Percentiles rank a stretch among this genome's conserved stretches.
Evolutionary conservation across 2,329 filamentous ascomycete species (phyloP).

Genomic region (Calonectria pseudoturangicola): DNA sequence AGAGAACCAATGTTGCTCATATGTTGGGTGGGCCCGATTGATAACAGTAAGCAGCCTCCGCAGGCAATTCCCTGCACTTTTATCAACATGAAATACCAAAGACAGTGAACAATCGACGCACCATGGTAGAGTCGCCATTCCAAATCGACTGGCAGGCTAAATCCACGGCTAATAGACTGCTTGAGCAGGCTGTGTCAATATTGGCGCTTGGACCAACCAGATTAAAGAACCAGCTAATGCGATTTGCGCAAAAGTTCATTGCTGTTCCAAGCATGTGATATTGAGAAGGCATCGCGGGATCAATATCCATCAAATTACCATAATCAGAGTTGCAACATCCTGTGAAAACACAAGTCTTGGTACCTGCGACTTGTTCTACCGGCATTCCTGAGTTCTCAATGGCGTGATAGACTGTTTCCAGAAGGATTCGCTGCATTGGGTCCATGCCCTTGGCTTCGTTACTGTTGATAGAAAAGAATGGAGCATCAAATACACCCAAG

Average conservation of each 20-base stretch:
- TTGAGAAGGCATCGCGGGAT: slow-evolving; percentile 51
- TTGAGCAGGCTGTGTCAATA: slow-evolving; percentile 47
- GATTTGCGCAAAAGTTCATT: slow-evolving; percentile 61
- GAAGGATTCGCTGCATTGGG: slow-evolving; percentile 59
- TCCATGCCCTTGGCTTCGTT: slow-evolving; percentile 55
- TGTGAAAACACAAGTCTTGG: slow-evolving; percentile 59
- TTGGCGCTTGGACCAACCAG: slow-evolving; percentile 44
- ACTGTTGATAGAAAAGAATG: slow-evolving; percentile 9
- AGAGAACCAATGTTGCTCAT: slow-evolving; percentile 68
- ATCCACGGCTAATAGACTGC: slow-evolving; percentile 43
- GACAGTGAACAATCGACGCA: neutral
- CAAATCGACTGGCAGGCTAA: slow-evolving; percentile 59
- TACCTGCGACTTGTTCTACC: slow-evolving; percentile 53
- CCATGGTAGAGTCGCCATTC: slow-evolving; percentile 58
- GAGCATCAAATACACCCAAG: neutral
- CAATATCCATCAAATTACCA: slow-evolving; percentile 54
- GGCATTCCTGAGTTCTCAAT: slow-evolving; percentile 61
- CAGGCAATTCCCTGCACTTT: slow-evolving; percentile 52
- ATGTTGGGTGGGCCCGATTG: slow-evolving; percentile 36
- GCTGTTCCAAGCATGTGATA: slow-evolving; percentile 57
- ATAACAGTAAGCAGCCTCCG: slow-evolving; percentile 45
- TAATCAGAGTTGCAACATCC: slow-evolving; percentile 63
- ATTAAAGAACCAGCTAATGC: slow-evolving; percentile 62
- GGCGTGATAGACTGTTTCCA: slow-evolving; percentile 59
- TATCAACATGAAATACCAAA: slow-evolving; percentile 38